Evolutionary conservation across 306 rosid genomes (phyloP), one percentile per base, ranked within the genome.

Genomic region (Vicia sativa): DNA sequence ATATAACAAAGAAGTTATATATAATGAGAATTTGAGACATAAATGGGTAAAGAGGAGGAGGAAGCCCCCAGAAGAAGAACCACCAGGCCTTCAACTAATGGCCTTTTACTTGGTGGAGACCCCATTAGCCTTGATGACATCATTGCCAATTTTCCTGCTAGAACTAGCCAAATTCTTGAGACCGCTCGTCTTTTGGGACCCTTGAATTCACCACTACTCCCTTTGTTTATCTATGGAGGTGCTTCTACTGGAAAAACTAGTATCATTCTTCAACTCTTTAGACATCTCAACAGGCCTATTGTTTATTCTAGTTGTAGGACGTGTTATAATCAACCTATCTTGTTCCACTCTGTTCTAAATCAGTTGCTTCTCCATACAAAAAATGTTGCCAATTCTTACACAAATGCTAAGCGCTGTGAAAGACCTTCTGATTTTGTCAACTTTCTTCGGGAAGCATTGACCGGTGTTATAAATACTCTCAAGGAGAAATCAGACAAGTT

Each of bases 301-400:
- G 89, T 88, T 72, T 93, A 93, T 78, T 79, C 96, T 56, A 88
- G 99, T 70, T 93, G 90, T 70, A 89, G 81, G 71, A 82, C 90
- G 5, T 90, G 97, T 79, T 86, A 93, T 59, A 85, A 57, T 77
- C 93, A 87, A 8, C 74, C 91, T 28, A 83, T 85, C 74, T 81
- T 92, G 79, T 92, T 92, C 61, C 96, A 92, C 67, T 92, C 96
- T 38, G 49, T 90, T 63, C 64, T 92, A 66, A 90, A 92, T 73
- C 91, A 86, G 79, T 65, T 92, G 60, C 75, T 84, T 66, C 87
- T 89, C 74, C 93, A 90, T 78, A 77, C 78, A 57, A 92, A 87
- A 84, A 75, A 74, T 74, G 79, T 77, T 46, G 79, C 79, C 71
- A 92, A 86, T 78, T 82, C 81, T 65, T 92, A 86, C 80, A 77